Base-by-base conservation (phyloP, 139 green algal species). In the Trebouxia sp. region DNA sequence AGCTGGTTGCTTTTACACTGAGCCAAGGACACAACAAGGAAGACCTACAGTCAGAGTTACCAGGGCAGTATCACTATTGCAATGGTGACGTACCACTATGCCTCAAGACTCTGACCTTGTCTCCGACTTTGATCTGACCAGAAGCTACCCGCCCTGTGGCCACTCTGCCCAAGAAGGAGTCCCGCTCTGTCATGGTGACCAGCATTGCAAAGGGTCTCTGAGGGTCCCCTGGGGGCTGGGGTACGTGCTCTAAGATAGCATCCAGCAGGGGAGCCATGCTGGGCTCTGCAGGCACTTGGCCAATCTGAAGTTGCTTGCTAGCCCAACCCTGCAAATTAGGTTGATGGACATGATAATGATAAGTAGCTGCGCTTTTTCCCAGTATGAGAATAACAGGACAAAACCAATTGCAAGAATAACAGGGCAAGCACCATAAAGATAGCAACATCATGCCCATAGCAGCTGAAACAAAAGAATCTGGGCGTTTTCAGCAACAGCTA, bases 121-220 rank as follows among this genome's bases (percentile, higher is more conserved):
- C 94, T 15, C 92, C 92, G 3, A 95, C 65, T 0, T 65, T 78
- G 28, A 90, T 84, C 22, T 48, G 69, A 39, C 94, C 94, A 11
- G 84, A 90, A 0, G 82, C 80, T 1, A 98, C 83, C 2, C 94
- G 89, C 22, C 94, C 94, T 26, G 93, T 97, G 17, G 91, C 88
- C 5, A 98, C 85, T 39, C 90, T 84, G 14, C 94, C 94, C 0
- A 98, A 72, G 65, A 93, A 97, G 17, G 88, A 75, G 80, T 98
- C 94, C 43, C 85, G 82, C 75, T 96, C 93, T 11, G 94, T 90
- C 90, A 97, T 96, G n/a, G 91, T 88, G 56, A 98, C 92, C 74
- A 92, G 86, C 83, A 98, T 89, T 11, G 81, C 38, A 72, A 97
- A 96, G 3, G 90, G 89, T 10, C 70, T 79, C 8, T 80, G 51